A percentile compares a stretch with the other conserved stretches of the same genome.
Conservation (phyloP, 2,329 filamentous ascomycete species). For the Sclerotinia glacialis region DNA sequence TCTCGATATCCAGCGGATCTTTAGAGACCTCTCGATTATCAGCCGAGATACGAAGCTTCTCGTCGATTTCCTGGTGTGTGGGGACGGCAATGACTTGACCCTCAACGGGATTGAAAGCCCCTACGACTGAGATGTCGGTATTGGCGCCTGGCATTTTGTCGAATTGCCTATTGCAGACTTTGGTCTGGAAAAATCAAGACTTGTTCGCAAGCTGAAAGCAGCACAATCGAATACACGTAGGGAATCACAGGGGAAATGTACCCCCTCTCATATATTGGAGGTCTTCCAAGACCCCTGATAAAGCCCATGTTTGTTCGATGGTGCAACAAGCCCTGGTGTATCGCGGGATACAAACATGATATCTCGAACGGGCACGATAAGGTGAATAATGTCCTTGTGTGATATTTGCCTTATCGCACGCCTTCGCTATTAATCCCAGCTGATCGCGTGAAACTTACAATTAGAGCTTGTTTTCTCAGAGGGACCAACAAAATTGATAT, state of each 20-base stretch:
- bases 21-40: conserved; percentile 19
- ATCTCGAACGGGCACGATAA: conserved; percentile 2
- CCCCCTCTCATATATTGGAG: neutral
- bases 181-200: neutral
- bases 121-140: conserved; percentile 34
- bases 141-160: conserved; percentile 27
- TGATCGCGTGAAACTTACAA: neutral
- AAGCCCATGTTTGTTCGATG: neutral
- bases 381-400: neutral
- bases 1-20: conserved; percentile 31
- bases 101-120: conserved; percentile 37
- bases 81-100: conserved; percentile 38
- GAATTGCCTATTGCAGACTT: neutral
- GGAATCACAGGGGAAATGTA: neutral
- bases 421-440: conserved; percentile 1
- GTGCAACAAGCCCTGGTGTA: neutral
- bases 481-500: neutral
- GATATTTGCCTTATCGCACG: conserved; percentile 11
- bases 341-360: neutral
- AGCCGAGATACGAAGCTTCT: conserved; percentile 34
- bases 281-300: neutral
- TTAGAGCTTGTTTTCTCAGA: neutral
- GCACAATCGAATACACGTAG: neutral
- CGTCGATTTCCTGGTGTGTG: conserved; percentile 37
- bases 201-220: neutral